phyloP scores from a whole-genome alignment of 1,284 basidiomycete genomes.

The Hymenochaete sp. region DNA sequence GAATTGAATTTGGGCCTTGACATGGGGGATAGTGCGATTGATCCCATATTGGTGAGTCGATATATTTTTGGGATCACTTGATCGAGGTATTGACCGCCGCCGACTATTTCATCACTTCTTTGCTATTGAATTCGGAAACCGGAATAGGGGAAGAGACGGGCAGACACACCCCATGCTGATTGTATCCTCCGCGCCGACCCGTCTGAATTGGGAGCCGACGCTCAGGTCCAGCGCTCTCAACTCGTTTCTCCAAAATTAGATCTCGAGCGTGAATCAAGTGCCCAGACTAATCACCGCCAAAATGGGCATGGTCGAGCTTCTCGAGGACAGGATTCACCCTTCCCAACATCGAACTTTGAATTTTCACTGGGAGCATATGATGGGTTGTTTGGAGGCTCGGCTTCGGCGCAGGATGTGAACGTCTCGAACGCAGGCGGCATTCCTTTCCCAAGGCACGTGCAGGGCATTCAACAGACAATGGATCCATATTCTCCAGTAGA shows the following conservation, averaged over 20 bases:
- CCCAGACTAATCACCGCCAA: not conserved
- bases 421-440: conserved; percentile 4
- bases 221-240: conserved; percentile 66
- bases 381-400: conserved; percentile 46
- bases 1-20: conserved; percentile 10
- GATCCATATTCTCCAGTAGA: conserved; percentile 16
- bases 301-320: not conserved
- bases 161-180: conserved; percentile 65
- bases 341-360: conserved; percentile 69
- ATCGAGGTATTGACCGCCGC: not conserved
- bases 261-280: conserved; percentile 26
- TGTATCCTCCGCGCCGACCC: conserved; percentile 71
- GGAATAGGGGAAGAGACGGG: conserved; percentile 49
- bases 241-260: conserved; percentile 31
- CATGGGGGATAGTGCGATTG: too few species aligned
- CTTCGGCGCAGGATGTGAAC: too few species aligned
- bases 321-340: conserved; percentile 38
- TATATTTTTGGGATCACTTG: not conserved
- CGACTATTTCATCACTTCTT: not conserved
- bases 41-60: conserved; percentile 15
- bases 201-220: conserved; percentile 43
- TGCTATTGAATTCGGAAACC: not conserved
- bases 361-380: conserved; percentile 67
- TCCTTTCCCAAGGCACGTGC: conserved; percentile 9
- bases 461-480: conserved; percentile 11